Percentiles rank a stretch among this genome's conserved stretches.
phyloP scores from a whole-genome alignment of 139 green algal species.

The Eudorina sp. region DNA sequence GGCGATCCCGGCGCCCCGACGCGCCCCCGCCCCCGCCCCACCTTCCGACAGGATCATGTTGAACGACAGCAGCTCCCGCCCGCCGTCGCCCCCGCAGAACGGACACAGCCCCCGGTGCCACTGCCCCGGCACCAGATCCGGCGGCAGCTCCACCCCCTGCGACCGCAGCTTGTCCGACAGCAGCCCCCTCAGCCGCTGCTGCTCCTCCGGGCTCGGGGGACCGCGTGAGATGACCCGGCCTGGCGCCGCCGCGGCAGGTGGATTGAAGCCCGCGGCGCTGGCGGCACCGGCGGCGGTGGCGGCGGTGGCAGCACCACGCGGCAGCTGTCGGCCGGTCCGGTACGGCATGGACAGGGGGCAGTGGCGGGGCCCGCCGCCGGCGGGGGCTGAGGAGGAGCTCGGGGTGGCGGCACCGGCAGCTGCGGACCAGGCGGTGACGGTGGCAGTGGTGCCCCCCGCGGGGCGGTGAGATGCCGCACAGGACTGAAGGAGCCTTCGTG shows the following conservation, averaged over 20 bases:
- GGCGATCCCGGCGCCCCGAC: background rate
- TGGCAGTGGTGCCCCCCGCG: too few relatives aligned
- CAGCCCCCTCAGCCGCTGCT: background rate
- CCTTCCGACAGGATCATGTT: background rate
- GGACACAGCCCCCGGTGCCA: conserved; percentile 11
- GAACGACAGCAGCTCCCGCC: conserved; percentile 9
- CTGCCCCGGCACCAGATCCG: background rate
- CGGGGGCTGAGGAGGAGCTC: too few relatives aligned
- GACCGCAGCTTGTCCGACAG: conserved; percentile 19
- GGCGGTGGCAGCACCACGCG: too few relatives aligned
- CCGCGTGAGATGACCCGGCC: background rate
- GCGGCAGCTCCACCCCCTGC: conserved; percentile 21
- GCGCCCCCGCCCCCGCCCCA: background rate
- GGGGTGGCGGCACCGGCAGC: too few relatives aligned
- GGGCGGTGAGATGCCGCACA: too few relatives aligned
- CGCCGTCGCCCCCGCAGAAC: conserved; percentile 14
- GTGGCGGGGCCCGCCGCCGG: too few relatives aligned
- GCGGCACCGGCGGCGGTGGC: too few relatives aligned
- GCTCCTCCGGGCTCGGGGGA: background rate
- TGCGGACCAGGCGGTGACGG: too few relatives aligned
- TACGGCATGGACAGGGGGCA: too few relatives aligned
- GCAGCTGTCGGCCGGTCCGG: too few relatives aligned
- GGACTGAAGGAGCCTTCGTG: too few relatives aligned
- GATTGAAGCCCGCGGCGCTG: too few relatives aligned
- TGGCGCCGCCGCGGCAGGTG: background rate